phyloP scores from a whole-genome alignment of 441 rosid genomes.

The Gossypium gossypioides region DNA sequence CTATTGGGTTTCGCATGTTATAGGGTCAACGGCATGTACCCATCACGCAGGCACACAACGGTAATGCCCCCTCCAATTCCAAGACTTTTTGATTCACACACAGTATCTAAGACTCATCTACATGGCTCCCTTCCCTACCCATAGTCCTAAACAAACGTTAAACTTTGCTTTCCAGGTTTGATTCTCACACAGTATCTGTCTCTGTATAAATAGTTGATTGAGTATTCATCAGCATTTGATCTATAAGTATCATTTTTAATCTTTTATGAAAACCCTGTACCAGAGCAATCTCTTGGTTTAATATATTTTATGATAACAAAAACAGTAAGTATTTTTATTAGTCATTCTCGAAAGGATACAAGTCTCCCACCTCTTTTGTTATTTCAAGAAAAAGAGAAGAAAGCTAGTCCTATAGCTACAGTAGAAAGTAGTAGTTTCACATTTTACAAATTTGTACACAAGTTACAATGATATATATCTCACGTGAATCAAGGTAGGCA shows the following conservation, averaged over 20 bases:
- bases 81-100: neutral
- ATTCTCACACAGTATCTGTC: no score
- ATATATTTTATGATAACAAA: neutral
- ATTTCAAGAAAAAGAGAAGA: neutral
- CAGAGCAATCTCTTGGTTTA: no score
- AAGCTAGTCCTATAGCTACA: neutral
- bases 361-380: neutral
- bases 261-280: no score
- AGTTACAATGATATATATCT: slow-evolving; percentile 16
- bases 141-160: neutral
- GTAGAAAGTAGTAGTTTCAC: neutral
- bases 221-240: no score
- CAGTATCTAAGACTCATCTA: neutral
- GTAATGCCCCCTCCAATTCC: neutral
- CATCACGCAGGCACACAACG: slow-evolving; percentile 15
- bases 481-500: slow-evolving; percentile 27
- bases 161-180: no score
- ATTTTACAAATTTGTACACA: neutral
- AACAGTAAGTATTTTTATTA: neutral
- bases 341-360: neutral
- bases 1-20: slow-evolving; percentile 5
- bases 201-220: no score
- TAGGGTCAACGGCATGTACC: slow-evolving; percentile 19
- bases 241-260: no score
- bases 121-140: neutral